phyloP scores from a whole-genome alignment of 257 asterid species.

The Mentha longifolia region DNA sequence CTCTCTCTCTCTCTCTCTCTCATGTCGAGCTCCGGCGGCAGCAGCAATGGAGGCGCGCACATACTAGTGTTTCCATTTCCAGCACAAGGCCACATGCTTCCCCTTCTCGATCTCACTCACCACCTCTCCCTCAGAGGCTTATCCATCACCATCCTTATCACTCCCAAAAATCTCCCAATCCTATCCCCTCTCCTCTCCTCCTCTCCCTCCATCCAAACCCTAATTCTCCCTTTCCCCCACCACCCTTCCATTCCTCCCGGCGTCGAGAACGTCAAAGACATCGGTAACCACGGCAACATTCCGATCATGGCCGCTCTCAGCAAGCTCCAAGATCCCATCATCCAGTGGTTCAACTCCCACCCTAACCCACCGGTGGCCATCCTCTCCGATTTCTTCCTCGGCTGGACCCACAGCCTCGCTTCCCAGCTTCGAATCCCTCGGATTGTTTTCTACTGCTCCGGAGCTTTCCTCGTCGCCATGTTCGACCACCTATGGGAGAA shows the following conservation, averaged over 20 bases:
- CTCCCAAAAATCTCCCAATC: constrained; percentile 63
- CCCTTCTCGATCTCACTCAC: constrained; percentile 68
- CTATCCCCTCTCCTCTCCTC: constrained; percentile 55
- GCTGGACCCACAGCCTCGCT: constrained; percentile 69
- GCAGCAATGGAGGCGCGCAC: constrained; percentile 45
- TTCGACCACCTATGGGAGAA: constrained; percentile 43
- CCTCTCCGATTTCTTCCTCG: constrained; percentile 74
- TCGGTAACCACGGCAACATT: constrained; percentile 64
- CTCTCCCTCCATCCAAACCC: constrained; percentile 56
- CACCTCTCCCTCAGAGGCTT: constrained; percentile 58
- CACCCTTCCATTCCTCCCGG: constrained; percentile 65
- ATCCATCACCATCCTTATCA: constrained; percentile 60
- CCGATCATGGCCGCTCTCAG: constrained; percentile 55
- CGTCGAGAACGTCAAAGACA: constrained; percentile 65
- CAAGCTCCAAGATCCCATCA: constrained; percentile 47
- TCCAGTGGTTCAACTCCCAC: constrained; percentile 60
- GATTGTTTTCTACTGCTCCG: constrained; percentile 49
- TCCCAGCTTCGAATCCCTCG: constrained; percentile 51
- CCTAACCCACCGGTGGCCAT: constrained; percentile 61
- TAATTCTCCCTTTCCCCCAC: constrained; percentile 64
- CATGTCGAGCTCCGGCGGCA: constrained; percentile 44
- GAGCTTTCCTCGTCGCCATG: constrained; percentile 36
- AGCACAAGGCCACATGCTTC: constrained; percentile 86
- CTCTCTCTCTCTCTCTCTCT: background rate
- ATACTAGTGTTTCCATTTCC: constrained; percentile 71